These are phyloP conservation scores for Stramenopiles sp. DNA, from an alignment of 352 stramenopile species.

Conservation along the genomic window DNA sequence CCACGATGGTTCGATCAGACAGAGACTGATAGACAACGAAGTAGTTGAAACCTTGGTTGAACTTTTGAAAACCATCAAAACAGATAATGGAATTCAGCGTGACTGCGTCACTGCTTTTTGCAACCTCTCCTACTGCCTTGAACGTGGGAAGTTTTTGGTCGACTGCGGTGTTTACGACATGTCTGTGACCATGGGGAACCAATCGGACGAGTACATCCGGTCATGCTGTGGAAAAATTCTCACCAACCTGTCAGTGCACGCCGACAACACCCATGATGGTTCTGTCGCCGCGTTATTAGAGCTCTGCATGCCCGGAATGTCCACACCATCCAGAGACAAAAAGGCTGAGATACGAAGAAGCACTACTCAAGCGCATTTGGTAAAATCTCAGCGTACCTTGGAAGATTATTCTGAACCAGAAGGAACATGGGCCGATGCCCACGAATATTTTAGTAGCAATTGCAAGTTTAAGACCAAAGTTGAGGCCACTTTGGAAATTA, in stretches of 20 bases:
- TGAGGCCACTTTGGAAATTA: background rate
- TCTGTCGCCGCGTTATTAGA: background rate
- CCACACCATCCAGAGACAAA: background rate
- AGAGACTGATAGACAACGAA: background rate
- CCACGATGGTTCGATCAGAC: background rate
- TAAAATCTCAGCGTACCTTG: background rate
- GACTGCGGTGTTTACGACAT: conserved; percentile 10
- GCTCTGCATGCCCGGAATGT: background rate
- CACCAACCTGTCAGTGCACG: background rate
- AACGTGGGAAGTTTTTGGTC: background rate
- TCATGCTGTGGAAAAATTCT: conserved; percentile 9
- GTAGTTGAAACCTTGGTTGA: conserved; percentile 3
- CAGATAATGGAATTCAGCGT: background rate
- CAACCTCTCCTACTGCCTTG: background rate
- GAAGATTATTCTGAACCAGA: background rate
- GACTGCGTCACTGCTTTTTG: background rate
- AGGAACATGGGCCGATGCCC: background rate
- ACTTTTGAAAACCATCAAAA: background rate
- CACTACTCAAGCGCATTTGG: background rate
- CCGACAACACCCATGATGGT: background rate
- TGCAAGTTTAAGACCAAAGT: conserved; percentile 1
- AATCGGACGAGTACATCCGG: background rate
- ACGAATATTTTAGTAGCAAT: conserved; percentile 4
- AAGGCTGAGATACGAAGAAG: too few relatives aligned
- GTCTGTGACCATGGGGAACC: background rate